phyloP scores from a whole-genome alignment of 2,329 filamentous ascomycete species.

The Aulographum hederae region DNA sequence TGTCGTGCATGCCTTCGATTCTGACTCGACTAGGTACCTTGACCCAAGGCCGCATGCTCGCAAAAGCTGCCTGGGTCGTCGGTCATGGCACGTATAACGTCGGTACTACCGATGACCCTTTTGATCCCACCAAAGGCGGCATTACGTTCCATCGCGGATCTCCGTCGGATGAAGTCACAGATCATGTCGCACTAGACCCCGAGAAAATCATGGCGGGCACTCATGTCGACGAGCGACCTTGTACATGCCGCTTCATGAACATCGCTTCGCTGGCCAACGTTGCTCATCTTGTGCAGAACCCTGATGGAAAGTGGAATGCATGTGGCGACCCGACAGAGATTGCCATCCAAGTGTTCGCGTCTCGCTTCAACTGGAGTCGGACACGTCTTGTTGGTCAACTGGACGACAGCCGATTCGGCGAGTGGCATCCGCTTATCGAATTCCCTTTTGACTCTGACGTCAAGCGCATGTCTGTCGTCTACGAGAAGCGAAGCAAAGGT shows the following conservation, averaged over 20 bases:
- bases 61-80: conserved; percentile 40
- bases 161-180: conserved; percentile 10
- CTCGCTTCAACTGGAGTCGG: conserved; percentile 46
- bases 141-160: conserved; percentile 9
- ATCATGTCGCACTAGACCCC: conserved; percentile 26
- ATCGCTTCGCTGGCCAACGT: conserved; percentile 48
- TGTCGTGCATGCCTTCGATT: too few species aligned
- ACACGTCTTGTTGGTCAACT: neutral
- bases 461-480: conserved; percentile 62
- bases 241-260: conserved; percentile 43
- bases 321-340: conserved; percentile 55
- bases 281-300: conserved; percentile 38
- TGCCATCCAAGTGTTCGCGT: conserved; percentile 56
- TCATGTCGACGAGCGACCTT: too few species aligned
- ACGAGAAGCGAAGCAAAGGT: conserved; percentile 24
- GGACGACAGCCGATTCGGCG: conserved; percentile 22
- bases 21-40: conserved; percentile 3
- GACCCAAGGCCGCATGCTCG: conserved; percentile 40
- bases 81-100: conserved; percentile 38
- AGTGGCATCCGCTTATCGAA: conserved; percentile 35
- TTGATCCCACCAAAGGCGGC: conserved; percentile 34
- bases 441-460: conserved; percentile 59
- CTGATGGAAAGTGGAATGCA: conserved; percentile 41
- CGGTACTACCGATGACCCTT: conserved; percentile 33
- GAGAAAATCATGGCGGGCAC: conserved; percentile 27